Conservation (phyloP, 2,329 filamentous ascomycete genomes). For the Alternaria brassicicola region DNA sequence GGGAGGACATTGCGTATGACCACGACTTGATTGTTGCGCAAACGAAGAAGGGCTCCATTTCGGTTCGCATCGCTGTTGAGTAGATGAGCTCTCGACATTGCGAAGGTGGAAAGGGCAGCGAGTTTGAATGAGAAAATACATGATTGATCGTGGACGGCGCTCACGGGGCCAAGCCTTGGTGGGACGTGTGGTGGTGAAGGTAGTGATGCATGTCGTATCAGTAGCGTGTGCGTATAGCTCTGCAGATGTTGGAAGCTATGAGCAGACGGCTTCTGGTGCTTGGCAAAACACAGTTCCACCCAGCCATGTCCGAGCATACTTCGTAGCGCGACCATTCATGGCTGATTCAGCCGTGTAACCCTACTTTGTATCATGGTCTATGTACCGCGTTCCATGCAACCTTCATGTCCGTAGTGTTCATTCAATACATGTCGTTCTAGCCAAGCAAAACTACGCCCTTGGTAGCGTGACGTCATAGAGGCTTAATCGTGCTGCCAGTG, state of each 20-base stretch:
- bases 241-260: background rate
- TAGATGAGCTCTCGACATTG: background rate
- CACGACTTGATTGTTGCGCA: slow-evolving; percentile 36
- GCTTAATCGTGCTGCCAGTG: background rate
- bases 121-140: background rate
- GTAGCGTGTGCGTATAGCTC: too few relatives aligned
- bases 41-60: slow-evolving; percentile 33
- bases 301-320: background rate
- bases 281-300: background rate
- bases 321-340: background rate
- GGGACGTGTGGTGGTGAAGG: background rate
- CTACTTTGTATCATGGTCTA: background rate
- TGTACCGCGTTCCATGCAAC: background rate
- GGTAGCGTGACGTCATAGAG: background rate
- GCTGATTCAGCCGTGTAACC: background rate
- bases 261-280: background rate
- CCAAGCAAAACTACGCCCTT: background rate
- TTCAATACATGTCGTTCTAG: background rate
- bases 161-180: background rate
- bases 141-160: background rate
- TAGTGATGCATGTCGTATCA: background rate
- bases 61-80: slow-evolving; percentile 31
- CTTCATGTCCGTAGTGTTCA: background rate
- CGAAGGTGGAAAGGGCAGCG: background rate
- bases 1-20: slow-evolving; percentile 33